A percentile compares a stretch with the other conserved stretches of the same genome.
These are phyloP conservation scores for Xanthoconium stramineum DNA, from an alignment of 768 basidiomycete species.

Conservation along the genomic window DNA sequence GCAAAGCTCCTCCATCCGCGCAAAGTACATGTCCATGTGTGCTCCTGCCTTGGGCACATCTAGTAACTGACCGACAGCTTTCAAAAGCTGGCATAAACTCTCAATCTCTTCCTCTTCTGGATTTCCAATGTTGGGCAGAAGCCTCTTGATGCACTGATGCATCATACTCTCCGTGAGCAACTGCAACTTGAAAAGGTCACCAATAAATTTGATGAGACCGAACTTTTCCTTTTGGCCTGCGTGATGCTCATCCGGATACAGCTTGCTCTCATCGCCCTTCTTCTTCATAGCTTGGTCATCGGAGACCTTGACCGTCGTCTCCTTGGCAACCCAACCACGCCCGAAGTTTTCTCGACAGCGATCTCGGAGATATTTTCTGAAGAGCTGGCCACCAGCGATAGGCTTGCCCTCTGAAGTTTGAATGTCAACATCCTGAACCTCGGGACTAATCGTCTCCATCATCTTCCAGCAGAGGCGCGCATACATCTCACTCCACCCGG, in stretches of 20 bases:
- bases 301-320: too few relatives aligned
- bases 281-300: too few relatives aligned
- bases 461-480: slow-evolving; percentile 91
- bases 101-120: slow-evolving; percentile 98
- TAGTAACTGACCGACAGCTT: slow-evolving; percentile 83
- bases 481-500: slow-evolving; percentile 72
- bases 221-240: too few relatives aligned
- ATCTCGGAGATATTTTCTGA: slow-evolving; percentile 43
- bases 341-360: too few relatives aligned
- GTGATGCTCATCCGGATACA: too few relatives aligned
- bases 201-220: too few relatives aligned
- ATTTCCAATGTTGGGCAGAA: slow-evolving; percentile 87
- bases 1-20: slow-evolving; percentile 78
- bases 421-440: slow-evolving; percentile 90
- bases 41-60: slow-evolving; percentile 78
- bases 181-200: too few relatives aligned
- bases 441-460: slow-evolving; percentile 87
- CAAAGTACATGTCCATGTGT: slow-evolving; percentile 92
- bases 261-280: too few relatives aligned
- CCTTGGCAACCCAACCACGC: too few relatives aligned
- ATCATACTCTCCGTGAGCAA: slow-evolving; percentile 89
- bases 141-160: slow-evolving; percentile 96
- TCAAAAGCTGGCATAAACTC: slow-evolving; percentile 86
- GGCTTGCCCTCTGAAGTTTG: too few relatives aligned
- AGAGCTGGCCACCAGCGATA: slow-evolving; percentile 87